Evolutionary conservation across 306 rosid species (phyloP).

Genomic region (Sicyos baderoa): DNA sequence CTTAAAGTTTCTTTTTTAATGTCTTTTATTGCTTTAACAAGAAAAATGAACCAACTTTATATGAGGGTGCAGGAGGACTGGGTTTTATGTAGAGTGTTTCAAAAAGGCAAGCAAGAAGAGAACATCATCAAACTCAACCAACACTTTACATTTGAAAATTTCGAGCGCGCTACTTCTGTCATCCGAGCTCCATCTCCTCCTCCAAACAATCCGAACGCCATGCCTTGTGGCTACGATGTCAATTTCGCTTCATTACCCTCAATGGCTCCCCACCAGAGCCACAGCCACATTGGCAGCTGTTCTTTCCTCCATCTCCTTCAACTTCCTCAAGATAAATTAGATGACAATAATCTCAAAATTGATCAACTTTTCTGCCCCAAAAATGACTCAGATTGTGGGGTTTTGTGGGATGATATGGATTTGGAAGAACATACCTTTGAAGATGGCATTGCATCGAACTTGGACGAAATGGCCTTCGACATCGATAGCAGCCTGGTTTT

Average conservation of each 20-base stretch:
- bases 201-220: slow-evolving; percentile 27
- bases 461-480: slow-evolving; percentile 67
- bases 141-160: slow-evolving; percentile 30
- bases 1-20: no score
- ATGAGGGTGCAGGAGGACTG: slow-evolving; percentile 74
- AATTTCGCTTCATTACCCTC: slow-evolving; percentile 45
- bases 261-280: slow-evolving; percentile 28
- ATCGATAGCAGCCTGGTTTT: slow-evolving; percentile 52
- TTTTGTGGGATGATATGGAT: slow-evolving; percentile 75
- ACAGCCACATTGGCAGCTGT: slow-evolving; percentile 22
- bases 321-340: slow-evolving; percentile 29
- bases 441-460: slow-evolving; percentile 31
- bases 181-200: slow-evolving; percentile 33
- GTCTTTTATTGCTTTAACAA: background rate
- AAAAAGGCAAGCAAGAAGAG: slow-evolving; percentile 58
- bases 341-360: slow-evolving; percentile 26
- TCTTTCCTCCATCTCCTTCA: slow-evolving; percentile 57
- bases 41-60: background rate
- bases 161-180: slow-evolving; percentile 25
- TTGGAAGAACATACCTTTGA: slow-evolving; percentile 49
- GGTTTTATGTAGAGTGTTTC: slow-evolving; percentile 34
- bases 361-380: slow-evolving; percentile 33
- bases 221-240: slow-evolving; percentile 39
- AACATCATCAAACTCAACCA: slow-evolving; percentile 36
- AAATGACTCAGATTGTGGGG: slow-evolving; percentile 54